Evolutionary conservation across 73 alveolate genomes (phyloP).

Genomic region (Blepharisma japonicum): DNA sequence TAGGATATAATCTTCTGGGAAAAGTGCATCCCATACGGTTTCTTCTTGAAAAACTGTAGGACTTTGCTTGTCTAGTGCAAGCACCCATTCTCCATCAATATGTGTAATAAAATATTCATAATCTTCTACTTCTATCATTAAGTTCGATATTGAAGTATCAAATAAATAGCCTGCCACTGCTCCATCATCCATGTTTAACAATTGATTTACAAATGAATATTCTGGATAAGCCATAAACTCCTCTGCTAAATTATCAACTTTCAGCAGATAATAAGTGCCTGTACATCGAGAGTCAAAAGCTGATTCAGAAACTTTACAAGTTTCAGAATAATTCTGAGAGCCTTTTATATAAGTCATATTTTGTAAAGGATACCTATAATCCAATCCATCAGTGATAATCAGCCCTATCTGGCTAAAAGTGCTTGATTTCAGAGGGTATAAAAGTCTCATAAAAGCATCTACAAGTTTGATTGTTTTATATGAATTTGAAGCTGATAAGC

Average conservation of each 20-base stretch:
- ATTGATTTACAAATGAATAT: neutral
- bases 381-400: neutral
- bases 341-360: neutral
- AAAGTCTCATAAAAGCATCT: too few species aligned
- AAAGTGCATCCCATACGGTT: neutral
- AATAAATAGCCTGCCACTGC: neutral
- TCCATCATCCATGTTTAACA: neutral
- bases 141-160: neutral
- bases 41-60: neutral
- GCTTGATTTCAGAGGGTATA: too few species aligned
- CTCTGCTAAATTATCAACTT: neutral
- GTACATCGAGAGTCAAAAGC: conserved; percentile 14
- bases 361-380: neutral
- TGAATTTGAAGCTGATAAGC: too few species aligned
- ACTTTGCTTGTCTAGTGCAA: neutral
- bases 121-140: neutral
- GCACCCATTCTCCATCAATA: neutral
- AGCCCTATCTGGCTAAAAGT: neutral
- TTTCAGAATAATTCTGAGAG: neutral
- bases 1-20: neutral
- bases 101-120: neutral
- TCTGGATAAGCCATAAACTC: neutral
- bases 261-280: neutral
- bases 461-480: too few species aligned
- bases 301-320: neutral